These are phyloP conservation scores for Eudorina sp. DNA, from an alignment of 139 green algal genomes.

Conservation along the genomic window DNA sequence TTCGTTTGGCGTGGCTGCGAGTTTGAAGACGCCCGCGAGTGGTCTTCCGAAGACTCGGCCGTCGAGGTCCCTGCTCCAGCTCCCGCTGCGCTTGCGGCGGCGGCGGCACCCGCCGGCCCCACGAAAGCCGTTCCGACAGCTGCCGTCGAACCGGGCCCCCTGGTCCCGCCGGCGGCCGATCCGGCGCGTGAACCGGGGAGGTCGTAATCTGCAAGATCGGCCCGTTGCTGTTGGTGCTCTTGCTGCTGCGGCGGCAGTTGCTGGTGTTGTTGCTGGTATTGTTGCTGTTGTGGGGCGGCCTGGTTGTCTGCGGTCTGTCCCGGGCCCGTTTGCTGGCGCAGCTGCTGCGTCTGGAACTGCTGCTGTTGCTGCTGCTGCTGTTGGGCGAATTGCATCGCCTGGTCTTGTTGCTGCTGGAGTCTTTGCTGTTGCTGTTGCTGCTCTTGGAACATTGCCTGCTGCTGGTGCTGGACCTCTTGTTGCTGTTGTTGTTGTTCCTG, in stretches of 20 bases:
- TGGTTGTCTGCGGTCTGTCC: not conserved
- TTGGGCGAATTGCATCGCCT: not conserved
- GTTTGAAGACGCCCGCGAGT: not conserved
- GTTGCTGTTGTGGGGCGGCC: not conserved
- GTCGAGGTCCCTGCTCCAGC: too few species aligned
- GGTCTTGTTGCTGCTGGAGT: not conserved
- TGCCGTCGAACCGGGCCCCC: too few species aligned
- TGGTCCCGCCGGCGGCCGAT: too few species aligned
- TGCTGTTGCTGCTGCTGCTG: not conserved
- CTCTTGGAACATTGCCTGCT: too few species aligned
- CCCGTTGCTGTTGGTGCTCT: too few species aligned
- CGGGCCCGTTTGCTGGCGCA: not conserved
- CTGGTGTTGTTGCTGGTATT: not conserved
- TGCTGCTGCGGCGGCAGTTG: slow-evolving; percentile 26
- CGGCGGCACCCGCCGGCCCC: too few species aligned
- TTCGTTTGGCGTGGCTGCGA: not conserved
- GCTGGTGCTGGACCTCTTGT: not conserved
- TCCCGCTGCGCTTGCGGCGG: too few species aligned
- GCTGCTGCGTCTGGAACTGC: not conserved
- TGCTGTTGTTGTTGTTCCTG: not conserved
- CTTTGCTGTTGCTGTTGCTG: slow-evolving; percentile 11
- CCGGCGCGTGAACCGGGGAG: too few species aligned
- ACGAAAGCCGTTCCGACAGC: too few species aligned
- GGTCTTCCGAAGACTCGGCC: not conserved
- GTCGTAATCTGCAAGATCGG: too few species aligned